These are phyloP conservation scores for Aquilaria agallochum DNA, from an alignment of 441 rosid genomes.

Conservation along the genomic window DNA sequence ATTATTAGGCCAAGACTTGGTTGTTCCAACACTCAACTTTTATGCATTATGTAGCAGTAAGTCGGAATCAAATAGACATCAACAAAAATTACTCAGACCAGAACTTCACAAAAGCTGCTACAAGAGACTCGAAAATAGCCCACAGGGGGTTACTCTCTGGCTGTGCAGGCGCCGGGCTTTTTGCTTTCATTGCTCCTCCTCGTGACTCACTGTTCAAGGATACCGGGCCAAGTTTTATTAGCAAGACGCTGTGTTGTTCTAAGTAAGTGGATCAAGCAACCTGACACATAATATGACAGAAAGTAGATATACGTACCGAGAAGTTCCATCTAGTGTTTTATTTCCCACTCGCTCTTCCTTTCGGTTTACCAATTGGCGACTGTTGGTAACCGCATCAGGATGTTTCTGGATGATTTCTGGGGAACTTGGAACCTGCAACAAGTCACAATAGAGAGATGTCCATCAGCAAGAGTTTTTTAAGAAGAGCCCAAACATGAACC, in stretches of 20 bases:
- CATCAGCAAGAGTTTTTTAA: too few species aligned
- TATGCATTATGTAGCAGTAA: too few species aligned
- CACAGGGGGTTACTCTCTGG: constrained; percentile 44
- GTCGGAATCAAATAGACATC: too few species aligned
- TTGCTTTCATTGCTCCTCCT: constrained; percentile 39
- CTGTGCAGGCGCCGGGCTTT: constrained; percentile 19
- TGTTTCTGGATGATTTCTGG: constrained; percentile 22
- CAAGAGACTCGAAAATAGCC: constrained; percentile 47
- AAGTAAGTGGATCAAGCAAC: not conserved
- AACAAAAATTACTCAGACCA: constrained; percentile 47
- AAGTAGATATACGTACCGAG: constrained; percentile 47
- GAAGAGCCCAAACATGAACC: too few species aligned
- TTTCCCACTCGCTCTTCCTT: constrained; percentile 28
- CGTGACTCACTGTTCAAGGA: constrained; percentile 66
- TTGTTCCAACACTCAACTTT: too few species aligned
- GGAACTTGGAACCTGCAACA: constrained; percentile 37
- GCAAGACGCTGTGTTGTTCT: not conserved
- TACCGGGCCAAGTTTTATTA: constrained; percentile 8
- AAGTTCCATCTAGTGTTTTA: constrained; percentile 62
- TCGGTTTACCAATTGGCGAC: constrained; percentile 18
- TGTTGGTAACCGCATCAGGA: constrained; percentile 10
- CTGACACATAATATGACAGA: not conserved
- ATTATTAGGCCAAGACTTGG: too few species aligned
- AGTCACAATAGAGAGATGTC: too few species aligned
- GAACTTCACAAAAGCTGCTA: constrained; percentile 64